Conservation (phyloP, 2,329 filamentous ascomycete species). For the Acrocalymma vagum region DNA sequence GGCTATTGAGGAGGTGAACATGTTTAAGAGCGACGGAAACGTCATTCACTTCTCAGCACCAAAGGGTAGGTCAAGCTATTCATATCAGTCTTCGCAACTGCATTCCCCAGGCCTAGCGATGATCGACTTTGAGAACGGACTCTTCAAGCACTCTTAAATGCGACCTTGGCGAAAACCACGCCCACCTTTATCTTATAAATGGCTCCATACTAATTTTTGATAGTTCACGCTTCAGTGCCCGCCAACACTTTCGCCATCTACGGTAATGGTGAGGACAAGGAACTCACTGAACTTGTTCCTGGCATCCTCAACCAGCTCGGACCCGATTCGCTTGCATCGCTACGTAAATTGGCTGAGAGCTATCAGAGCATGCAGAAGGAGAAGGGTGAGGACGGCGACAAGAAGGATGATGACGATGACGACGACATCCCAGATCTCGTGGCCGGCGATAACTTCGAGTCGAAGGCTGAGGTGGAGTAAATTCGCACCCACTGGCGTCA, state of each 20-base stretch:
- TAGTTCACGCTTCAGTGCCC: constrained; percentile 96
- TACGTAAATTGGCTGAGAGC: constrained; percentile 98
- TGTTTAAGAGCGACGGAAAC: constrained; percentile 99
- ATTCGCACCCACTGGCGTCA: constrained; percentile 17
- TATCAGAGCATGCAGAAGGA: constrained; percentile 99
- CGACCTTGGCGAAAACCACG: too few species aligned
- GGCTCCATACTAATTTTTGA: too few species aligned
- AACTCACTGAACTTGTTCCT: constrained; percentile 98
- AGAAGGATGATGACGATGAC: constrained; percentile 71
- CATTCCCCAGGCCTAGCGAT: not conserved
- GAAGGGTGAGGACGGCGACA: constrained; percentile 77
- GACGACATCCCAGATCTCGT: constrained; percentile 98
- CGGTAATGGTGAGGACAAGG: constrained; percentile 98
- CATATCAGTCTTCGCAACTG: constrained; percentile 1
- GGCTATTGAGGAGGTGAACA: constrained; percentile 99
- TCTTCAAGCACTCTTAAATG: too few species aligned
- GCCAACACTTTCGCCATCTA: constrained; percentile 99
- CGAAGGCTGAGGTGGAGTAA: constrained; percentile 85
- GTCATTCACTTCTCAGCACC: constrained; percentile 99
- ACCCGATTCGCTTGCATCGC: constrained; percentile 94
- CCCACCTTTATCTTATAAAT: constrained; percentile 18
- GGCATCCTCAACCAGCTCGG: constrained; percentile 99
- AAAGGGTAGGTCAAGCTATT: constrained; percentile 74
- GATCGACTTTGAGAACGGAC: not conserved
- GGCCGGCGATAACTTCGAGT: constrained; percentile 97